These are phyloP conservation scores for Linderina pennispora DNA, from an alignment of 192 early-diverging fungal genomes.

Conservation along the genomic window DNA sequence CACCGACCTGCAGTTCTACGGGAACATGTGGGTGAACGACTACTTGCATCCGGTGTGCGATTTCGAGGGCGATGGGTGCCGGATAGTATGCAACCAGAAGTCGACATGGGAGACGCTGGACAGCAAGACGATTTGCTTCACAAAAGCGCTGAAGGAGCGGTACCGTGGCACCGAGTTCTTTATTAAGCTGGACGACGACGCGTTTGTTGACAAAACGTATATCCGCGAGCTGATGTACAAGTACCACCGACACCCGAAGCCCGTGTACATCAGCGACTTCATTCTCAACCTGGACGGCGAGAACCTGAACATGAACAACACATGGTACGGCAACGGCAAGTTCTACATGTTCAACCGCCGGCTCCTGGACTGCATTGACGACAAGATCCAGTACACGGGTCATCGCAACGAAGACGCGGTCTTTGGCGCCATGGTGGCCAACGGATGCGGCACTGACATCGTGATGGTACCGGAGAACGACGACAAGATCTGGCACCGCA, in stretches of 20 bases:
- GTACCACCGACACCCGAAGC: neutral
- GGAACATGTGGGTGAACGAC: constrained; percentile 2
- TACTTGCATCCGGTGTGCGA: constrained; percentile 6
- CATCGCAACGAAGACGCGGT: neutral
- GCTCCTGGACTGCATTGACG: neutral
- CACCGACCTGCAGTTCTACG: constrained; percentile 4
- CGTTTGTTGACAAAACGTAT: neutral
- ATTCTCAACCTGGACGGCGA: neutral
- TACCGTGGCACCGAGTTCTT: neutral
- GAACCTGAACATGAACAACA: neutral
- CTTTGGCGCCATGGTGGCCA: neutral
- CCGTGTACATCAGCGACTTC: neutral
- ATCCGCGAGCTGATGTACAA: neutral
- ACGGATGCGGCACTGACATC: neutral
- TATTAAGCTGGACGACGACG: neutral
- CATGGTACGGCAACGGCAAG: constrained; percentile 1
- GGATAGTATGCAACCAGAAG: neutral
- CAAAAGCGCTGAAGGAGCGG: neutral
- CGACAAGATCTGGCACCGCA: neutral
- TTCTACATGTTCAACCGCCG: constrained; percentile 2
- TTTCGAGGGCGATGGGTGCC: neutral
- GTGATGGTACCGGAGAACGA: neutral
- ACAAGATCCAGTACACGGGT: neutral
- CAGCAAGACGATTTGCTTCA: neutral
- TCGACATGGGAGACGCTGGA: neutral